Evolutionary conservation across 2,329 filamentous ascomycete species (phyloP), one percentile per base, ranked within the genome.

Genomic region (Gremmenia infestans): DNA sequence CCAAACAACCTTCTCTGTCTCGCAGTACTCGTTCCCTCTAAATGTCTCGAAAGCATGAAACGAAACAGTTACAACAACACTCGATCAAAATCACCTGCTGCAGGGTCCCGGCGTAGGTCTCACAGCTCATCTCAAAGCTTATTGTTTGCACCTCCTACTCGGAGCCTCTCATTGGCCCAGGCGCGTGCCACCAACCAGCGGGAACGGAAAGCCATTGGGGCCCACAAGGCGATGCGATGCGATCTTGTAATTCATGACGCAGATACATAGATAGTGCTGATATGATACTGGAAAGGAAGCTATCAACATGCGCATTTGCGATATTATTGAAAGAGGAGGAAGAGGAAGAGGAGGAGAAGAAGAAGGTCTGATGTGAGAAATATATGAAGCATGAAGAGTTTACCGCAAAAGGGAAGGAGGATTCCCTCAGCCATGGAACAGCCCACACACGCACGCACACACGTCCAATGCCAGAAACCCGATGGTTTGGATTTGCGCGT

Each of bases 81-180:
- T 32, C 28, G 28, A 32, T 45, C 25, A 37, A 19, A 48, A 48
- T 55, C 28, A 48, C 40, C 48, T 42, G 53, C 46, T 48, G 48
- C 53, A 51, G 40, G 53, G 42, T 25, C 32, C 53, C 40, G 48
- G 3, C 8, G 23, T 25, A 14, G 11, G 50, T 35, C 40, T 50
- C 48, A 37, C 22, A 52, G 11, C 40, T 40, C 49, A 50, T 23
- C 39, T 40, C 40, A 55, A 57, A 61, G 59, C 59, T 58, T 61
- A 61, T 57, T 56, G 53, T 59, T 57, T 54, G 54, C 48, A 45
- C 32, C n/a, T 37, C 12, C 11, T 35, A 48, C 11, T 14, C 37
- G 15, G 14, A 19, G n/a, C 17, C 3, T 32, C 28, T 54, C 32
- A 61, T 59, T 61, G 59, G 59, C 46, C 42, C n/a, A 28, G 9